Conservation (phyloP, 139 green algal species). For the Pleodorina starrii region DNA sequence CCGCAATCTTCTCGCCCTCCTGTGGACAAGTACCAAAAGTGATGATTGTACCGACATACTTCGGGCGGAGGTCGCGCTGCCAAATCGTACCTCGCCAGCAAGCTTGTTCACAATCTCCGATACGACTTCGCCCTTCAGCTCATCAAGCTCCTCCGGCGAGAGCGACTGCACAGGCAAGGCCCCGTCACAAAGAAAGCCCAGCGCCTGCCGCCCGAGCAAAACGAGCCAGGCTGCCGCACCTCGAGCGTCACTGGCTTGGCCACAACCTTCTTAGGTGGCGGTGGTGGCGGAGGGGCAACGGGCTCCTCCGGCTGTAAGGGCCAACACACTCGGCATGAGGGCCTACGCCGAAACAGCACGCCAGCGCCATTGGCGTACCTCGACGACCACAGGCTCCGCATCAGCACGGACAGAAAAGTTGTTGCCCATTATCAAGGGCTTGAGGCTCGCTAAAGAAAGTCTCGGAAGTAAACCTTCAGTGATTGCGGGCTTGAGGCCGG, state of each 20-base stretch:
- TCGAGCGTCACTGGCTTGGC: constrained; percentile 29
- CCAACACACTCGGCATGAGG: not conserved
- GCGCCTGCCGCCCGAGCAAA: not conserved
- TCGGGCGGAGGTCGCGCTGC: not conserved
- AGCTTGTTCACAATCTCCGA: constrained; percentile 69
- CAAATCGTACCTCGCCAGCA: constrained; percentile 58
- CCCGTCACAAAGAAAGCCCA: not conserved
- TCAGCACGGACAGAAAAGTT: constrained; percentile 35
- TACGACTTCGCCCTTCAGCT: constrained; percentile 71
- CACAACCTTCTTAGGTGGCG: constrained; percentile 18
- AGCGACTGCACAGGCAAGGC: constrained; percentile 34
- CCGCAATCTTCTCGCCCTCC: constrained; percentile 55
- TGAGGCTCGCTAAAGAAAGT: not conserved
- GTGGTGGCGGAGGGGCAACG: constrained; percentile 10
- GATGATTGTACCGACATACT: constrained; percentile 42
- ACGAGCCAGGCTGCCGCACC: not conserved
- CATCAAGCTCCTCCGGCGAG: constrained; percentile 64
- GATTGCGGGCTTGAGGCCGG: constrained; percentile 6
- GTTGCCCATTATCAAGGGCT: constrained; percentile 38
- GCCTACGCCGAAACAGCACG: constrained; percentile 1
- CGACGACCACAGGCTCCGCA: constrained; percentile 1
- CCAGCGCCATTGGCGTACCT: not conserved
- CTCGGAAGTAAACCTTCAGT: constrained; percentile 5
- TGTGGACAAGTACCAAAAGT: constrained; percentile 18
- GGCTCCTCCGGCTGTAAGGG: constrained; percentile 21